A percentile compares a stretch with the other conserved stretches of the same genome.
phyloP scores from a whole-genome alignment of 306 rosid species.

The Senna siamea region DNA sequence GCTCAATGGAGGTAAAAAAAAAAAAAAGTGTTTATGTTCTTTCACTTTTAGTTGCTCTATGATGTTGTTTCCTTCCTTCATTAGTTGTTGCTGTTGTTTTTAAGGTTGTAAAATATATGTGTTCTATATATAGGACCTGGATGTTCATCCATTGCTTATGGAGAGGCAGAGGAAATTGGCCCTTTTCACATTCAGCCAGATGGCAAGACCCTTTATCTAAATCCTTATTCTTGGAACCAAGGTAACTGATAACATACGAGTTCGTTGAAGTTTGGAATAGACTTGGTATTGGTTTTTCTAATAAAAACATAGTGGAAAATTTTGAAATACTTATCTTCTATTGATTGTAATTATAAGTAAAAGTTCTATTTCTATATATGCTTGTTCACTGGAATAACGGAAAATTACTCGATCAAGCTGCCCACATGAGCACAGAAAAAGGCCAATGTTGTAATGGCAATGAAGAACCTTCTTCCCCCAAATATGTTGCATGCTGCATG shows the following conservation, averaged over 20 bases:
- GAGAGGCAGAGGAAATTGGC: constrained; percentile 89
- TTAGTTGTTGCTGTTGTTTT: too few species aligned
- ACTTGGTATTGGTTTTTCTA: not conserved
- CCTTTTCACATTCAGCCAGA: constrained; percentile 79
- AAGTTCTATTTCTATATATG: too few species aligned
- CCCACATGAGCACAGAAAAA: too few species aligned
- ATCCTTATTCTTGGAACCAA: constrained; percentile 90
- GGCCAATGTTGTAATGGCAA: too few species aligned
- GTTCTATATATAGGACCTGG: constrained; percentile 68
- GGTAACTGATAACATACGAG: constrained; percentile 42
- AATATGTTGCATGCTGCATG: too few species aligned
- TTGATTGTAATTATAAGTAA: too few species aligned
- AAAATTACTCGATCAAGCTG: too few species aligned
- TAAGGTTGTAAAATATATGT: not conserved
- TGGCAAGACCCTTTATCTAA: constrained; percentile 65
- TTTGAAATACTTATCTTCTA: too few species aligned
- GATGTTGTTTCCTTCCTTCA: too few species aligned
- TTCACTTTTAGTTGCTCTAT: not conserved
- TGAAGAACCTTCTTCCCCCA: too few species aligned
- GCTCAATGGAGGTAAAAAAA: constrained; percentile 87
- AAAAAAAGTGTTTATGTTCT: not conserved
- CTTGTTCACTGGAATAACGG: too few species aligned
- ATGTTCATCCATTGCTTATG: constrained; percentile 88
- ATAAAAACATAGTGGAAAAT: not conserved
- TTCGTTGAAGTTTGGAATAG: not conserved